These are phyloP conservation scores for Colletotrichum echinochloae DNA, from an alignment of 2,329 filamentous ascomycete species.

Conservation along the genomic window DNA sequence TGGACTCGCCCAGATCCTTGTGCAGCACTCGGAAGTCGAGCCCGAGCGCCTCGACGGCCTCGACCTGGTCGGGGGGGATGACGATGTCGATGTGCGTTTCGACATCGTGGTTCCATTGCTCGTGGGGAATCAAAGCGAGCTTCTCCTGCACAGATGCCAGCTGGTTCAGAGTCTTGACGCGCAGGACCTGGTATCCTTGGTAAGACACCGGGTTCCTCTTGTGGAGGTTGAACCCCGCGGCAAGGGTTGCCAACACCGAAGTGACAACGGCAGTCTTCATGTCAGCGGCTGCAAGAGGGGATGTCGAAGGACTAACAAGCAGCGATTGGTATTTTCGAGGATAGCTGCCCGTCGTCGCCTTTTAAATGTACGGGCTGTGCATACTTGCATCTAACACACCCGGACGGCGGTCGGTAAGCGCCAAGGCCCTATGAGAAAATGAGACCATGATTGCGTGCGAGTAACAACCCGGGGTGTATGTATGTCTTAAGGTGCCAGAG, in stretches of 20 bases:
- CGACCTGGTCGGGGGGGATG: slow-evolving; percentile 44
- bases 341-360: background rate
- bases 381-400: background rate
- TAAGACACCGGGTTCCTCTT: slow-evolving; percentile 49
- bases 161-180: slow-evolving; percentile 44
- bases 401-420: background rate
- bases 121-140: slow-evolving; percentile 43
- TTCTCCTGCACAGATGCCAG: slow-evolving; percentile 38
- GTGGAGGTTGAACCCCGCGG: slow-evolving; percentile 14
- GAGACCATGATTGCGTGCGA: slow-evolving; percentile 24
- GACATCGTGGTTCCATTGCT: slow-evolving; percentile 44
- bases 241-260: slow-evolving; percentile 17
- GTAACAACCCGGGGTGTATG: background rate
- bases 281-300: background rate
- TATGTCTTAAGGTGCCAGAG: too few relatives aligned
- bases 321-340: too few relatives aligned
- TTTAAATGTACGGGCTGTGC: background rate
- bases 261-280: slow-evolving; percentile 24
- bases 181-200: slow-evolving; percentile 59
- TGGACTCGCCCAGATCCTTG: slow-evolving; percentile 45
- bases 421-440: slow-evolving; percentile 13
- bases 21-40: slow-evolving; percentile 43
- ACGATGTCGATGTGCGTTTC: slow-evolving; percentile 45
- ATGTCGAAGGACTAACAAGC: background rate
- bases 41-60: slow-evolving; percentile 43